A percentile compares a stretch with the other conserved stretches of the same genome.
These are phyloP conservation scores for Zymoseptoria crescenta DNA, from an alignment of 2,329 filamentous ascomycete species.

Conservation along the genomic window DNA sequence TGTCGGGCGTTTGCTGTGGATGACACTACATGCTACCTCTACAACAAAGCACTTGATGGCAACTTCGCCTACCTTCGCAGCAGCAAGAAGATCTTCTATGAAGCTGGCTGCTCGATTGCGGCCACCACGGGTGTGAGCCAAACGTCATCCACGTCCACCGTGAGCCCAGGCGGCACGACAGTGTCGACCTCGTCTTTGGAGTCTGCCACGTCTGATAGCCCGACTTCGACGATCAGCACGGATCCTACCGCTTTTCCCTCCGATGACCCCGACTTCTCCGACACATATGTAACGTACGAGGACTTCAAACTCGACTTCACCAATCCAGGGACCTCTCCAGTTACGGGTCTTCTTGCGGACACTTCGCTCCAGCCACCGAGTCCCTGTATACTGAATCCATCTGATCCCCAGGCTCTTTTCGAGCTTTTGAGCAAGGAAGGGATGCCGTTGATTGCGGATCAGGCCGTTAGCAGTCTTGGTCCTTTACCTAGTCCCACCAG, in stretches of 20 bases:
- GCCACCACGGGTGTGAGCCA: too few species aligned
- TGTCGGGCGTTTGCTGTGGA: not conserved
- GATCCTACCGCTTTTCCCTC: not conserved
- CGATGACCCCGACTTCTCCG: not conserved
- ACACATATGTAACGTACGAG: slow-evolving; percentile 1
- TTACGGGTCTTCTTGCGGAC: not conserved
- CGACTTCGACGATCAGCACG: not conserved
- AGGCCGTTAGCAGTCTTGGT: not conserved
- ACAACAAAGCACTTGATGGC: not conserved
- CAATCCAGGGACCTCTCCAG: slow-evolving; percentile 5
- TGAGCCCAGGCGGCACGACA: not conserved
- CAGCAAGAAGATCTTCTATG: not conserved
- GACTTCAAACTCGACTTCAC: slow-evolving; percentile 1
- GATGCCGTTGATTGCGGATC: slow-evolving; percentile 1
- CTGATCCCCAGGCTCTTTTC: not conserved
- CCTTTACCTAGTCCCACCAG: slow-evolving; percentile 4
- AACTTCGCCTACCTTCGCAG: not conserved
- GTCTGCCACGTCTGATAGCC: not conserved
- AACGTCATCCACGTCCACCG: not conserved
- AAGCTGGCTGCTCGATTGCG: not conserved
- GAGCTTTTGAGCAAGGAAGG: not conserved
- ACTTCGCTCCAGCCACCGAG: not conserved
- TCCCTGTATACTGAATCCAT: slow-evolving; percentile 2
- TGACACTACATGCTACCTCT: not conserved
- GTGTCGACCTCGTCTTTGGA: not conserved